Evolutionary conservation across 345 rosid genomes (phyloP).

Genomic region (Populus euphratica): DNA sequence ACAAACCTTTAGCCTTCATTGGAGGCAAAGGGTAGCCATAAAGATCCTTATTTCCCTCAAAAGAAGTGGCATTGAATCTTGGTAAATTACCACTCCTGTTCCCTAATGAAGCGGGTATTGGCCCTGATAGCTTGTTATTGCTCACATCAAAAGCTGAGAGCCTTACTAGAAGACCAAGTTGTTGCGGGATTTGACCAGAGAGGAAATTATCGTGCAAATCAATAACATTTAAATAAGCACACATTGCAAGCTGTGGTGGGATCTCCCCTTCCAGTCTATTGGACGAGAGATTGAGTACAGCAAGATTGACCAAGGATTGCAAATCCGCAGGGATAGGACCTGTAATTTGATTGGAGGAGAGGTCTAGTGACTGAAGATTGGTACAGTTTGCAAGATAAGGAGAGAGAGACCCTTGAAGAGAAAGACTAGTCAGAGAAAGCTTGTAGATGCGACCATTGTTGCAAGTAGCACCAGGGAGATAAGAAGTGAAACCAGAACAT

Average conservation of each 20-base stretch:
- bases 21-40: slow-evolving; percentile 83
- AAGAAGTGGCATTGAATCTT: slow-evolving; percentile 67
- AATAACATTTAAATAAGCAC: slow-evolving; percentile 84
- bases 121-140: slow-evolving; percentile 61
- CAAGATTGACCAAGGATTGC: slow-evolving; percentile 72
- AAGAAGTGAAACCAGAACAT: slow-evolving; percentile 74
- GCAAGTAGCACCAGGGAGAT: slow-evolving; percentile 71
- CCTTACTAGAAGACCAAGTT: slow-evolving; percentile 66
- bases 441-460: slow-evolving; percentile 93
- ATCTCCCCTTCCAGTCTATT: slow-evolving; percentile 69
- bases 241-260: slow-evolving; percentile 67
- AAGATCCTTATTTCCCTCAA: slow-evolving; percentile 71
- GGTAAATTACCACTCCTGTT: slow-evolving; percentile 62
- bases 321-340: slow-evolving; percentile 75
- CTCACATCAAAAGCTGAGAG: slow-evolving; percentile 82
- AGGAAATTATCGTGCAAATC: slow-evolving; percentile 77
- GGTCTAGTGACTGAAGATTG: slow-evolving; percentile 83
- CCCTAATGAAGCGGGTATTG: slow-evolving; percentile 59
- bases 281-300: slow-evolving; percentile 84
- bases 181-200: slow-evolving; percentile 66
- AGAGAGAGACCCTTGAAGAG: slow-evolving; percentile 76
- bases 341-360: slow-evolving; percentile 71
- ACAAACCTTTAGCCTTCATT: slow-evolving; percentile 54
- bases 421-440: slow-evolving; percentile 70
- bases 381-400: slow-evolving; percentile 81